Conservation (phyloP, 139 green algal genomes). For the Chlorella sp. region DNA sequence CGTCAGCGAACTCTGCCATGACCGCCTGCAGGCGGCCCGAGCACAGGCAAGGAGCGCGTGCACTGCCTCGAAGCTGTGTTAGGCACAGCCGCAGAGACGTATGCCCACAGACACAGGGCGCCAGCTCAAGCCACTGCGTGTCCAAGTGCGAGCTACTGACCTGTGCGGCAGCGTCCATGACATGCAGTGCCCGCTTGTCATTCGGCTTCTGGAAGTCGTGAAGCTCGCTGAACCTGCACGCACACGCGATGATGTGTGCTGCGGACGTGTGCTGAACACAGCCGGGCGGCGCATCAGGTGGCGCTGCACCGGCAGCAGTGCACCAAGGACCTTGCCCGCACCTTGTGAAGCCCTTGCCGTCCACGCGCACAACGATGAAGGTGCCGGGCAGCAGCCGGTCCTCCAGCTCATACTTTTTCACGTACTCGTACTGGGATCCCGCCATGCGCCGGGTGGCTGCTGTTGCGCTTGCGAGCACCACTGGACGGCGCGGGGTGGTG, state of each 20-base stretch:
- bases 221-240: constrained; percentile 66
- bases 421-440: constrained; percentile 67
- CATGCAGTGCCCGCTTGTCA: constrained; percentile 59
- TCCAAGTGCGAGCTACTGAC: no score
- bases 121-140: no score
- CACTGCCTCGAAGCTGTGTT: no score
- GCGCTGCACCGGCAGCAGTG: neutral
- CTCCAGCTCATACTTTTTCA: constrained; percentile 74
- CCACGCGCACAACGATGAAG: constrained; percentile 81
- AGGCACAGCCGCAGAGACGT: no score
- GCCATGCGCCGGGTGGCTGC: constrained; percentile 17
- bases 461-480: no score
- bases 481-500: no score
- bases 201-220: constrained; percentile 85
- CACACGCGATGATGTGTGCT: no score
- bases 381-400: constrained; percentile 66
- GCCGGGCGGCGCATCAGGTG: no score
- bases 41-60: no score
- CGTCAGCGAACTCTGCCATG: constrained; percentile 65
- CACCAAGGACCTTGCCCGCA: constrained; percentile 18
- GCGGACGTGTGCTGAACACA: no score
- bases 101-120: no score
- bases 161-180: constrained; percentile 74
- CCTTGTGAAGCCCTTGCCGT: constrained; percentile 89
- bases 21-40: constrained; percentile 62